Conservation (phyloP, 139 green algal genomes). For the Coelastrella sp. region DNA sequence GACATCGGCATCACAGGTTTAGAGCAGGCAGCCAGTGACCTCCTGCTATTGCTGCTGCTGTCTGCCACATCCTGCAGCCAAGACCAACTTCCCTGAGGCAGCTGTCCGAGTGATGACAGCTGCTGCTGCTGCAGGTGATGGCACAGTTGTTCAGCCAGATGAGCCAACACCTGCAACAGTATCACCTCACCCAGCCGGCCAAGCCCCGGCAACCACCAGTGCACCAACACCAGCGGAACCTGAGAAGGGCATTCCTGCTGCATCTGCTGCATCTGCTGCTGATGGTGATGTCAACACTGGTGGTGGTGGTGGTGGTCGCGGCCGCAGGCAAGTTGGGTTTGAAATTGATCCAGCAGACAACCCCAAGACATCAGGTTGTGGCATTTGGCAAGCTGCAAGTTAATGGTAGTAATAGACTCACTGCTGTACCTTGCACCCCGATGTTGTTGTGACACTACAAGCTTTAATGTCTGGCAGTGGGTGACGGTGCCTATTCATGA, state of each 20-base stretch:
- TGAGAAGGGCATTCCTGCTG: background rate
- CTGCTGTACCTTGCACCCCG: too few species aligned
- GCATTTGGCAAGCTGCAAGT: background rate
- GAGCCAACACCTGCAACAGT: background rate
- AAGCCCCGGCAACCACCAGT: background rate
- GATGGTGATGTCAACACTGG: background rate
- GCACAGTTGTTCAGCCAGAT: background rate
- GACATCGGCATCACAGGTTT: background rate
- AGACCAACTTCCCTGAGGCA: constrained; percentile 55
- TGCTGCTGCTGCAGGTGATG: too few species aligned
- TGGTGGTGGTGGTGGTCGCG: constrained; percentile 3
- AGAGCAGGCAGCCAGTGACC: background rate
- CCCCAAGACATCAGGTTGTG: too few species aligned
- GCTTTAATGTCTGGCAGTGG: too few species aligned
- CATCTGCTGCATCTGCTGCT: background rate
- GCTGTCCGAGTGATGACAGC: too few species aligned
- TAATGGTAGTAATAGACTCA: too few species aligned
- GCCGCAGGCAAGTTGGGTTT: background rate
- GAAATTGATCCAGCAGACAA: too few species aligned
- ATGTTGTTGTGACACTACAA: too few species aligned
- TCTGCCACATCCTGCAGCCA: constrained; percentile 14
- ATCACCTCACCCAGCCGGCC: background rate
- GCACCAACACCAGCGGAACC: background rate
- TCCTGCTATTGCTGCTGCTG: background rate
- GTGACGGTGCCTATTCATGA: too few species aligned